Evolutionary conservation across 1,284 basidiomycete species (phyloP), one percentile per base, ranked within the genome.

Genomic region (Cryptococcus hybrid): DNA sequence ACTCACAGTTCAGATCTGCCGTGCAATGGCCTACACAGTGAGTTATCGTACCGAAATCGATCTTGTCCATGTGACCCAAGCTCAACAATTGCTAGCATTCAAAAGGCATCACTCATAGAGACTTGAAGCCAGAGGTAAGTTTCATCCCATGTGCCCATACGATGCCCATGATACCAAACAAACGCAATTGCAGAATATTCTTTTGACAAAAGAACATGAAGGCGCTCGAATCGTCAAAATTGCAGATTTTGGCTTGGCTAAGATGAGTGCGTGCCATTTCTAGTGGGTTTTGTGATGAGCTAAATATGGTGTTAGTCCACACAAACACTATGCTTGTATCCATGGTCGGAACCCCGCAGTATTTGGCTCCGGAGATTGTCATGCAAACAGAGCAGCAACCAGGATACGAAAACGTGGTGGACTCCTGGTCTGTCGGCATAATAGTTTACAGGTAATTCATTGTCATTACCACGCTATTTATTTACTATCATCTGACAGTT

Each of bases 241-340:
- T 34, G 92, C 92, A 2, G 93, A 95, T 75, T 96, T 95, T 72
- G 93, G 93, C 5, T 83, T 96, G 11, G 92, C 93, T 0, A 96
- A 96, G 73, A 86, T 88, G 56, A 86, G 90, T 45, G 47, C 57
- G 87, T 89, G 63, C 18, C 13, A 39, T 11, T 59, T 57, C 34
- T 54, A 59, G 13, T 68, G 61, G 13, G 9, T 44, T 30, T n/a
- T 30, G 38, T 54, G 43, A 36, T 58, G 65, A 51, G 30, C 18
- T 4, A 39, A 7, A n/a, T 7, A 47, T 47, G 54, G 48, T 51
- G 24, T 13, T 55, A 75, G 75, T 76, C 3, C 60, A 76, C 47
- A 57, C 64, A 13, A 63, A 64, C 13, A 76, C 76, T 12, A 74
- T 77, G 65, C 66, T 79, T 35, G 65, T 64, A 24, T 77, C 76